These are phyloP conservation scores for Trametopsis cervina DNA, from an alignment of 768 basidiomycete genomes.

Conservation along the genomic window DNA sequence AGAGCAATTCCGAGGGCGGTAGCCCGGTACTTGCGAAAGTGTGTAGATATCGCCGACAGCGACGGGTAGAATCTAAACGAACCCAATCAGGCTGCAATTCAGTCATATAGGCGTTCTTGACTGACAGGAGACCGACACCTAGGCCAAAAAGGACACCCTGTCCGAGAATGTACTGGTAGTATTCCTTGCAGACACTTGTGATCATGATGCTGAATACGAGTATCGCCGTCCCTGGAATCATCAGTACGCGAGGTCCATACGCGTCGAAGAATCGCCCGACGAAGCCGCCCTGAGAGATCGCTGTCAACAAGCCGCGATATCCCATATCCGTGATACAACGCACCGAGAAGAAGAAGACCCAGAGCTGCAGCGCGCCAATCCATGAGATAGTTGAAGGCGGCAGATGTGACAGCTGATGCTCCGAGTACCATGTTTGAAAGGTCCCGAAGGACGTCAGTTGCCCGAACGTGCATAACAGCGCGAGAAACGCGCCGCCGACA, in stretches of 20 bases:
- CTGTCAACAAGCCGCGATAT: neutral
- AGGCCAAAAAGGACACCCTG: conserved; percentile 65
- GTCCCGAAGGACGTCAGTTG: conserved; percentile 69
- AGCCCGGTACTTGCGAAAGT: conserved; percentile 58
- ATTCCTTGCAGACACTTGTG: conserved; percentile 50
- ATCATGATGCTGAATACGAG: conserved; percentile 48
- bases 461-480: conserved; percentile 65
- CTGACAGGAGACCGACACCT: conserved; percentile 58
- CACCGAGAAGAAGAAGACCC: conserved; percentile 65
- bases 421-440: conserved; percentile 61
- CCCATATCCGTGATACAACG: neutral
- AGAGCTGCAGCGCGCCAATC: conserved; percentile 64
- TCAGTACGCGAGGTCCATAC: conserved; percentile 49
- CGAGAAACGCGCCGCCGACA: conserved; percentile 58
- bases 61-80: conserved; percentile 63
- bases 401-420: conserved; percentile 46
- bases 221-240: conserved; percentile 43
- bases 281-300: conserved; percentile 42
- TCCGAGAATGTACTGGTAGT: conserved; percentile 53
- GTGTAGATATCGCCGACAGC: conserved; percentile 57
- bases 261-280: conserved; percentile 55
- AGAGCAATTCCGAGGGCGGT: conserved; percentile 66
- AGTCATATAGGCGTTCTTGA: conserved; percentile 9
- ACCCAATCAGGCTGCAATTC: conserved; percentile 10
- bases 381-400: conserved; percentile 25